Conservation (phyloP, 163 green algal species). For the Scenedesmus sp. region DNA sequence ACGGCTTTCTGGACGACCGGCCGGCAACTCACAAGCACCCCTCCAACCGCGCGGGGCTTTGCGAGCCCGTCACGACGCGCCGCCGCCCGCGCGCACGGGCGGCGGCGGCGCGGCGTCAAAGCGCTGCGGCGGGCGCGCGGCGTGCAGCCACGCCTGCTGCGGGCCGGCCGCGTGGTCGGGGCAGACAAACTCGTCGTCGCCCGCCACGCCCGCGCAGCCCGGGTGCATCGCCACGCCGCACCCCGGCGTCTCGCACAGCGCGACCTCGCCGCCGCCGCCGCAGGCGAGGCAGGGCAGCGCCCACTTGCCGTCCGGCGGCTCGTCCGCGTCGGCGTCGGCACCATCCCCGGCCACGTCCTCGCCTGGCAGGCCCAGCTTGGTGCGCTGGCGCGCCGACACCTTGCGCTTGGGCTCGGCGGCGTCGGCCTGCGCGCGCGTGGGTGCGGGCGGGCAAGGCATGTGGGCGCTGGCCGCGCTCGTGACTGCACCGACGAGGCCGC, state of each 20-base stretch:
- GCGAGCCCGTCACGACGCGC: no score
- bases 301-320: constrained; percentile 23
- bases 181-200: constrained; percentile 16
- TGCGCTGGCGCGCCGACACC: constrained; percentile 33
- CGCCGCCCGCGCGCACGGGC: no score
- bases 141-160: constrained; percentile 27
- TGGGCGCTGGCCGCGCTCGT: neutral
- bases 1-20: no score
- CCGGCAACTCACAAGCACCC: no score
- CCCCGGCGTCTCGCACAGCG: constrained; percentile 24
- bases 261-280: constrained; percentile 4
- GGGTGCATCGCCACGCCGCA: constrained; percentile 16
- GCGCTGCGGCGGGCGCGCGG: neutral
- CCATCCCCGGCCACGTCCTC: constrained; percentile 1
- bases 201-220: constrained; percentile 26
- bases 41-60: no score
- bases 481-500: neutral
- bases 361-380: neutral
- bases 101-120: neutral
- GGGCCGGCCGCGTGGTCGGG: constrained; percentile 16
- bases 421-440: neutral
- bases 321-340: neutral
- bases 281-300: constrained; percentile 23
- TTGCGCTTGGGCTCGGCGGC: neutral
- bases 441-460: neutral